Evolutionary conservation across 2,329 filamentous ascomycete genomes (phyloP), one percentile per base, ranked within the genome.

Genomic region (Hypoxylon sp.): DNA sequence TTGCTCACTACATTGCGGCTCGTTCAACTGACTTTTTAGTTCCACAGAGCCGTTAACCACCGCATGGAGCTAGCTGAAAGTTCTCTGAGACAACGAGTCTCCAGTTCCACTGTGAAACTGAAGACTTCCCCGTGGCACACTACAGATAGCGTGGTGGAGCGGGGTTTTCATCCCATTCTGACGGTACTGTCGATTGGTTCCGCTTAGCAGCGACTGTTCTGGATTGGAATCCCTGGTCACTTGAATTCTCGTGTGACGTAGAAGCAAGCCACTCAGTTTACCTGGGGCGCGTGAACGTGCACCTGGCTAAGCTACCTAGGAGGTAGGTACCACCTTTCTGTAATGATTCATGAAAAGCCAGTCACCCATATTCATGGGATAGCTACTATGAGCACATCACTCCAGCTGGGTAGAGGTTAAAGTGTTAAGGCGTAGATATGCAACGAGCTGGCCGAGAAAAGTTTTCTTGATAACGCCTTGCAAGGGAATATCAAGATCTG

Each of bases 1-100:
- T 60, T 35, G 47, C n/a, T 35, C n/a, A n/a, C 13, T 39, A 48
- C 9, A 13, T 55, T 61, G 63, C 56, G 48, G 63, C 63, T 66
- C 57, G 19, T 56, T 42, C 29, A 37, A 46, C 14, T 24, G 22
- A n/a, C 56, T 44, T 44, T 9, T 42, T 61, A 35, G 51, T 57
- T 54, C 19, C 47, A 51, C n/a, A 47, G 37, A 48, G 53, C 53
- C 57, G 53, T 57, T 53, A 31, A 50, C 39, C 14, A 44, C 44
- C 31, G 46, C 47, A 33, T 58, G 17, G 19, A 44, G 53, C 17
- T 62, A 54, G 47, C n/a, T 66, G 57, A 46, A 55, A 39, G 10
- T 26, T 8, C 47, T 51, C 33, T 56, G 48, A 65, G 63, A 61
- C 56, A 59, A n/a, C n/a, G 5, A 55, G 22, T 31, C 22, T 50